A percentile compares a stretch with the other conserved stretches of the same genome.
Evolutionary conservation across 371 early-diverging fungal species (phyloP).

Genomic region (Mortierella sp.): DNA sequence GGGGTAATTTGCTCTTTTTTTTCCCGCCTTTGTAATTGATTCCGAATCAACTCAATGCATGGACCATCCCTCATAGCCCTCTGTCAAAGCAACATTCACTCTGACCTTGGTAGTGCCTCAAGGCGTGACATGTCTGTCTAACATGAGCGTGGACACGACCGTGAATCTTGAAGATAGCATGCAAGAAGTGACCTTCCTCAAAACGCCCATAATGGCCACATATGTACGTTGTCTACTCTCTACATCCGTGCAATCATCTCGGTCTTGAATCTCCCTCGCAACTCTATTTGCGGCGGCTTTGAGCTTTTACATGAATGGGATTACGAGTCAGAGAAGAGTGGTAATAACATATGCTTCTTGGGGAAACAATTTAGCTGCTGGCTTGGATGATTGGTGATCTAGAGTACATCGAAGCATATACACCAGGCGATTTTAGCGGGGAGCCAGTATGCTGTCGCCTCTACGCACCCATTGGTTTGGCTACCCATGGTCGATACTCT

Average conservation of each 20-base stretch:
- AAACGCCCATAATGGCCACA: conserved; percentile 93
- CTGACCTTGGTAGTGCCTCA: conserved; percentile 80
- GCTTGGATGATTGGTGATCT: conserved; percentile 94
- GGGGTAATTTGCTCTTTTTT: not conserved
- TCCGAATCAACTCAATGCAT: not conserved
- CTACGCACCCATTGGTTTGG: conserved; percentile 80
- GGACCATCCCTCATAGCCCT: conserved; percentile 61
- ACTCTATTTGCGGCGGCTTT: not conserved
- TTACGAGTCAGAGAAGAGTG: not conserved
- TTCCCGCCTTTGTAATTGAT: not conserved
- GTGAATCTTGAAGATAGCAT: conserved; percentile 29
- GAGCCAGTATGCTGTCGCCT: conserved; percentile 79
- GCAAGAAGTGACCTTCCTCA: conserved; percentile 77
- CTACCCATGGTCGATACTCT: conserved; percentile 83
- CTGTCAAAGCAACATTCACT: conserved; percentile 91
- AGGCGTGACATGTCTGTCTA: conserved; percentile 86
- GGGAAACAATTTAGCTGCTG: conserved; percentile 67
- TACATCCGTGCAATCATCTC: not conserved
- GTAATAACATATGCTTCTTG: not conserved
- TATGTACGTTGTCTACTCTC: conserved; percentile 65
- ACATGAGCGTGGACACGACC: conserved; percentile 81
- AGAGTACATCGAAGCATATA: conserved; percentile 85
- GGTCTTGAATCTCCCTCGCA: not conserved
- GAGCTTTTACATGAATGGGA: not conserved
- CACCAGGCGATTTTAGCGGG: conserved; percentile 67